Evolutionary conservation across 495 filamentous ascomycete genomes (phyloP).

Genomic region (Delitschia confertaspora): DNA sequence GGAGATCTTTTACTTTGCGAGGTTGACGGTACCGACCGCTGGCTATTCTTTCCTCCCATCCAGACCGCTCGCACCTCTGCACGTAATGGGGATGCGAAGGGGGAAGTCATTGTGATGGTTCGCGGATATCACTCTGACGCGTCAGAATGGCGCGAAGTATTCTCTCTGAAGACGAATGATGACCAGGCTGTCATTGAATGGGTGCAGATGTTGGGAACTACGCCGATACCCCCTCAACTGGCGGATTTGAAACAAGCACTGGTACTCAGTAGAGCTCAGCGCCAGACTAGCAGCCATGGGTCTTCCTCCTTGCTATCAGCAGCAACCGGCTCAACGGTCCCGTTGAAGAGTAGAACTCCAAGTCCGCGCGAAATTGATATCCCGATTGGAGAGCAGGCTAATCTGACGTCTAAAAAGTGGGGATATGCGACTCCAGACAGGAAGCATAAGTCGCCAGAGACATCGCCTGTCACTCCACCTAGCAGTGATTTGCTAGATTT

Average conservation of each 20-base stretch:
- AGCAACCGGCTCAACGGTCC: conserved; percentile 32
- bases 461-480: conserved; percentile 21
- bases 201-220: conserved; percentile 70
- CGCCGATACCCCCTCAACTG: conserved; percentile 61
- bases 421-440: conserved; percentile 21
- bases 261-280: conserved; percentile 12
- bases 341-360: conserved; percentile 39
- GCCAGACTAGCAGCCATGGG: conserved; percentile 22
- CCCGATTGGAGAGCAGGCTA: conserved; percentile 64
- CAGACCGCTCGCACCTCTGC: conserved; percentile 62
- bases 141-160: conserved; percentile 72
- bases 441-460: conserved; percentile 2
- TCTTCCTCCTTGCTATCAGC: conserved; percentile 22
- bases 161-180: conserved; percentile 61
- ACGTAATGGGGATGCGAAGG: conserved; percentile 58
- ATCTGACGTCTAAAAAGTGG: conserved; percentile 31
- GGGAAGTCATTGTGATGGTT: conserved; percentile 77
- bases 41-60: conserved; percentile 85
- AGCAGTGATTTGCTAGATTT: conserved; percentile 6
- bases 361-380: conserved; percentile 53
- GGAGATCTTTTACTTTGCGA: conserved; percentile 89
- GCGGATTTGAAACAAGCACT: conserved; percentile 27
- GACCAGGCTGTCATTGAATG: conserved; percentile 76
- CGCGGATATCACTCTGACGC: conserved; percentile 48
- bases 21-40: conserved; percentile 63